Evolutionary conservation across 345 rosid genomes (phyloP).

Genomic region (Anastatica hierochuntica): DNA sequence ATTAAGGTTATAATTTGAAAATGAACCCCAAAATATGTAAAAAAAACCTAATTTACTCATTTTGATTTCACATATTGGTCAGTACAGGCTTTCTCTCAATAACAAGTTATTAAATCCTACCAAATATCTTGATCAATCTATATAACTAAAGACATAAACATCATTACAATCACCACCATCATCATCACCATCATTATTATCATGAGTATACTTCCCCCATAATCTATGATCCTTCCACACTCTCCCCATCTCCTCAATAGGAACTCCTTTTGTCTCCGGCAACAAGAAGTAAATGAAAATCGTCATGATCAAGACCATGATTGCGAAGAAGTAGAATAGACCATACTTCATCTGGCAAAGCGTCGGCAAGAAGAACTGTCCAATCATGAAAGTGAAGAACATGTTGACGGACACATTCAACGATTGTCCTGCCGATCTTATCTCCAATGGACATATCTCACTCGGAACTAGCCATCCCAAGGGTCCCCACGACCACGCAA

Average conservation of each 20-base stretch:
- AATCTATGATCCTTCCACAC: constrained; percentile 27
- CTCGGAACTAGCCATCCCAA: constrained; percentile 33
- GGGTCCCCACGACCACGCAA: constrained; percentile 34
- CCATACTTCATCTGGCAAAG: constrained; percentile 35
- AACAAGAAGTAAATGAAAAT: constrained; percentile 23
- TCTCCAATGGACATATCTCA: constrained; percentile 25
- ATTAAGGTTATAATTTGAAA: too few species aligned
- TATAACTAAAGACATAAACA: too few species aligned
- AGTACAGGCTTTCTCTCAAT: too few species aligned
- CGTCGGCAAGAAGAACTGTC: constrained; percentile 31
- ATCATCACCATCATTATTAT: too few species aligned
- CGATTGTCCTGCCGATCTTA: constrained; percentile 24
- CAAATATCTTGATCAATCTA: too few species aligned
- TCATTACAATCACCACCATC: too few species aligned
- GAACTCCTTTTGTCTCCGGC: constrained; percentile 35
- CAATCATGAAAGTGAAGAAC: constrained; percentile 31
- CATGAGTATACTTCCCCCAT: constrained; percentile 17
- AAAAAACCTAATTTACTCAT: too few species aligned
- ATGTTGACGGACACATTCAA: constrained; percentile 30
- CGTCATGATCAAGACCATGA: constrained; percentile 27
- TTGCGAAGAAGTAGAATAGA: constrained; percentile 28
- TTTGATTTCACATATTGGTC: too few species aligned
- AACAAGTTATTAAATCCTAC: too few species aligned
- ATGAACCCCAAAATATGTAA: too few species aligned
- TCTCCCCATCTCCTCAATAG: constrained; percentile 31